Evolutionary conservation across 768 basidiomycete genomes (phyloP).

Genomic region (Hygrophoropsis aurantiaca): DNA sequence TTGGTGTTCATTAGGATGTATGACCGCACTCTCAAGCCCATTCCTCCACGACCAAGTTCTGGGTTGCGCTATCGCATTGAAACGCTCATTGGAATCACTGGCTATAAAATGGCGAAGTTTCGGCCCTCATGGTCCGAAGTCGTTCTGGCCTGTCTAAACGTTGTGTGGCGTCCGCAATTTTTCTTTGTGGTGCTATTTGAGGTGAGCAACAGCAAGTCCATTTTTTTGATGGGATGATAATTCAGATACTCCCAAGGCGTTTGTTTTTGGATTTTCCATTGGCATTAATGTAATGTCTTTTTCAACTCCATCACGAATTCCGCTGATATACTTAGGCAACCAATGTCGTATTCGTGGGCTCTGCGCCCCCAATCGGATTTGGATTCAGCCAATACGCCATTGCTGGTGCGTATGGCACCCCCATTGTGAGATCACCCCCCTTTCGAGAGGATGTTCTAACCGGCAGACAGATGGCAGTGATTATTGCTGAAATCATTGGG

Average conservation of each 20-base stretch:
- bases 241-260: constrained; percentile 23
- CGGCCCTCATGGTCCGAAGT: constrained; percentile 40
- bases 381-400: constrained; percentile 41
- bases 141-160: constrained; percentile 30
- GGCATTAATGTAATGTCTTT: constrained; percentile 39
- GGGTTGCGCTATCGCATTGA: constrained; percentile 42
- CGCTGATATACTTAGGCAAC: constrained; percentile 38
- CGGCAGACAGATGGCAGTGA: constrained; percentile 38
- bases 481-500: constrained; percentile 53
- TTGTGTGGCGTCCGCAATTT: constrained; percentile 53
- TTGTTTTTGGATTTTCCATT: constrained; percentile 49
- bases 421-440: constrained; percentile 32
- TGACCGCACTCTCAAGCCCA: constrained; percentile 41
- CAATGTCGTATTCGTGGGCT: constrained; percentile 53
- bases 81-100: constrained; percentile 50
- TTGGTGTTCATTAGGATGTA: constrained; percentile 35
- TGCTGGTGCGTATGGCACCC: constrained; percentile 45
- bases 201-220: constrained; percentile 16
- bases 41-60: constrained; percentile 22
- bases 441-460: background rate
- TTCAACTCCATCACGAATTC: background rate
- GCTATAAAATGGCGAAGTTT: constrained; percentile 43
- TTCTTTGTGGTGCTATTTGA: constrained; percentile 39
- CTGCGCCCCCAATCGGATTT: constrained; percentile 45
- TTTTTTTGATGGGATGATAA: background rate